phyloP scores from a whole-genome alignment of 129 eudicot genomes.

The Saposhnikovia divaricata region DNA sequence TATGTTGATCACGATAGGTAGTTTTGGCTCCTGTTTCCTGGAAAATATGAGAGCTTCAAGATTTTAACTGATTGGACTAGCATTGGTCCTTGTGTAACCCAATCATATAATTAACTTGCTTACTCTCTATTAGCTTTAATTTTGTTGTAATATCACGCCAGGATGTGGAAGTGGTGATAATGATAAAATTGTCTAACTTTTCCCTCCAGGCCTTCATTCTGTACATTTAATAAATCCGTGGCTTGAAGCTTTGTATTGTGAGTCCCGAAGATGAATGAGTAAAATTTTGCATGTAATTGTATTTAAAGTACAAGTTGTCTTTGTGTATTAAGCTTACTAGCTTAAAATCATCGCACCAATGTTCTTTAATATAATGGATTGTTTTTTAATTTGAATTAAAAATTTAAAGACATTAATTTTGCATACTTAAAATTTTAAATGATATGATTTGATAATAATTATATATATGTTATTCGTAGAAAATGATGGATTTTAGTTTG shows the following conservation, averaged over 20 bases:
- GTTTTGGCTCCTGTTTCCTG: slow-evolving; percentile 10
- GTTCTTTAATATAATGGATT: too few species aligned
- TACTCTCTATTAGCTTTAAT: background rate
- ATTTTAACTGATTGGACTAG: background rate
- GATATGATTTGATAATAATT: too few species aligned
- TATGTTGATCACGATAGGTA: slow-evolving; percentile 23
- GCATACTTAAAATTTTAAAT: too few species aligned
- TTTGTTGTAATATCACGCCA: background rate
- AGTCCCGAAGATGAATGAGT: background rate
- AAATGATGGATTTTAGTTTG: too few species aligned
- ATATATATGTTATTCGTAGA: too few species aligned
- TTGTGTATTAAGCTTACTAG: too few species aligned
- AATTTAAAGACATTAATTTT: too few species aligned
- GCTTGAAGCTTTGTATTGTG: background rate
- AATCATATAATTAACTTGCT: background rate
- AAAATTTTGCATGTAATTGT: background rate
- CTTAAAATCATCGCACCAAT: too few species aligned
- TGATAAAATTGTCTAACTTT: background rate
- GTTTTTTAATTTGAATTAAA: too few species aligned
- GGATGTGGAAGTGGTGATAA: background rate
- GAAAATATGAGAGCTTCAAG: background rate
- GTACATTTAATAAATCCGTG: background rate
- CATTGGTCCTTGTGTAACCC: background rate
- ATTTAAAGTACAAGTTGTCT: too few species aligned
- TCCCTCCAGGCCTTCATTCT: background rate